Evolutionary conservation across 768 basidiomycete genomes (phyloP), one percentile per base, ranked within the genome.

Genomic region (Leccinellum albellum): DNA sequence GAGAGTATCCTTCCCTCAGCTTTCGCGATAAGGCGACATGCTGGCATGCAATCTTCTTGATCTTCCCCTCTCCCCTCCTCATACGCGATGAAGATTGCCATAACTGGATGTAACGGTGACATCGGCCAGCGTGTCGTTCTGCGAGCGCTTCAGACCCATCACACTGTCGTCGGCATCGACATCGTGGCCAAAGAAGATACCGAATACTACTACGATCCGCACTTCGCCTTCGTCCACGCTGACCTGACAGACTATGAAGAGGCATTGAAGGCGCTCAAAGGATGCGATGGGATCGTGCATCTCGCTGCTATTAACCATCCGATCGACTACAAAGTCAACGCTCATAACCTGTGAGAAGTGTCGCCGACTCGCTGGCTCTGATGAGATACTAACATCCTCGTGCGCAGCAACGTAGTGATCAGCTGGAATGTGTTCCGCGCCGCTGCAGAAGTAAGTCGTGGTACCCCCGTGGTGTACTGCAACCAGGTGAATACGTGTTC

Each of bases 381-480:
- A 37, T 37, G 28, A 28, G 17, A 40, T 44, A 50, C 31, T 6
- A 13, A 26, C 21, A 6, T 33, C 17, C 37, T 17, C 37, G 37
- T n/a, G n/a, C 4, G 51, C 60, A 87, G 86, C 51, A 88, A 87
- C 63, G 85, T 87, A 10, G 79, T 86, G n/a, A 76, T 85, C 45
- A 84, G 84, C 20, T 88, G 85, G 83, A 88, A 88, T 64, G 74
- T 86, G 51, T 73, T 88, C 45, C 80, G 84, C n/a, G 83, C 84
- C 5, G 82, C 82, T 53, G 86, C 84, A 50, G 84, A 88, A 74
- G 85, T 83, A 60, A 54, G 67, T 55, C 26, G 28, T 8, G 13
- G 37, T 10, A 37, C 28, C 6, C 35, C 35, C 33, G 14, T 33
- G 32, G 6, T 17, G n/a, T 37, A 37, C n/a, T n/a, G n/a, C 37